Conservation (phyloP, 768 basidiomycete genomes). For the Lactarius sanguifluus region DNA sequence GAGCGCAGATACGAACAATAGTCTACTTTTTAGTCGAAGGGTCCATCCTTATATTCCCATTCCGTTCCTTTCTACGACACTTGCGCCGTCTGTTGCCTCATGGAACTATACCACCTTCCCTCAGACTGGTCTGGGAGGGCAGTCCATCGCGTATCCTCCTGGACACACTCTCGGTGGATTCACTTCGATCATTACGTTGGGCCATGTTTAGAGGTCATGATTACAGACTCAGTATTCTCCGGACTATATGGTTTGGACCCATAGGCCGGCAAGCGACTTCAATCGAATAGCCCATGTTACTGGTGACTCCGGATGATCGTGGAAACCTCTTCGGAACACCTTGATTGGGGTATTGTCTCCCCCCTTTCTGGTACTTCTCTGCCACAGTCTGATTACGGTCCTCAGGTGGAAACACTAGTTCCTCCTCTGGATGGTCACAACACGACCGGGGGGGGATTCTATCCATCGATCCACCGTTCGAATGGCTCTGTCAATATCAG, state of each 20-base stretch:
- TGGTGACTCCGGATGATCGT: conserved; percentile 29
- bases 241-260: conserved; percentile 21
- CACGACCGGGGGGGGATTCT: conserved; percentile 30
- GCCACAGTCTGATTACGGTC: neutral
- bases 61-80: too few relatives aligned
- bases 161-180: conserved; percentile 28
- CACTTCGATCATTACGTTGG: conserved; percentile 27
- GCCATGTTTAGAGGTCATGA: neutral
- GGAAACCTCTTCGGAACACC: conserved; percentile 22
- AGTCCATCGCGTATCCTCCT: conserved; percentile 27
- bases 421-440: conserved; percentile 21
- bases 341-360: conserved; percentile 6
- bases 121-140: conserved; percentile 20
- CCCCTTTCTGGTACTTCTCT: neutral
- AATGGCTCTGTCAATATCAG: conserved; percentile 31
- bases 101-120: conserved; percentile 30
- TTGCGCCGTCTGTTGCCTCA: neutral
- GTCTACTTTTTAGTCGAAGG: too few relatives aligned
- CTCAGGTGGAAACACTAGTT: conserved; percentile 6
- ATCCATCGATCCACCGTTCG: conserved; percentile 32
- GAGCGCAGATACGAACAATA: too few relatives aligned
- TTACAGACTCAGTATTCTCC: neutral
- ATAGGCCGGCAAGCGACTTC: conserved; percentile 27
- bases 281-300: conserved; percentile 28
- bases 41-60: too few relatives aligned